These are phyloP conservation scores for Amanita fuliginea DNA, from an alignment of 768 basidiomycete species.

Conservation along the genomic window DNA sequence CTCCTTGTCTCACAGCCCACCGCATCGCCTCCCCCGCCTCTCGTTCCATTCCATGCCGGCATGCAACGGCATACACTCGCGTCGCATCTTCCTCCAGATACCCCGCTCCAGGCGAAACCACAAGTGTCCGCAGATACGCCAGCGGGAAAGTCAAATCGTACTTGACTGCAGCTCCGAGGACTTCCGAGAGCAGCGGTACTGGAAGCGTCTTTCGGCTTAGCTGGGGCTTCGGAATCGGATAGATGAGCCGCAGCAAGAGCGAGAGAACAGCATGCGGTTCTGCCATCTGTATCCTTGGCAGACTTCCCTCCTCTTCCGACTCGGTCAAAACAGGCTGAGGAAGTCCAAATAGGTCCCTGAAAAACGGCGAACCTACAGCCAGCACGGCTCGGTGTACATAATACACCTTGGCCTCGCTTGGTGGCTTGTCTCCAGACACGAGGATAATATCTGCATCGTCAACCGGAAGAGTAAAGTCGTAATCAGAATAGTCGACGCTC, in stretches of 20 bases:
- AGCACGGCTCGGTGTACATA: conserved; percentile 54
- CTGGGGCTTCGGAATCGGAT: conserved; percentile 46
- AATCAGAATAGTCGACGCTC: background rate
- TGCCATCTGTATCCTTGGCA: conserved; percentile 43
- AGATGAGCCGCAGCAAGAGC: conserved; percentile 46
- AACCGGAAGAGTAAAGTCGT: conserved; percentile 11
- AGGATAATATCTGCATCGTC: conserved; percentile 43
- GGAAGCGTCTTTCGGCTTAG: conserved; percentile 33
- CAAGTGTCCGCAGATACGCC: conserved; percentile 34
- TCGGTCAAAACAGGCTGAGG: conserved; percentile 29
- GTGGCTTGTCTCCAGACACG: conserved; percentile 20
- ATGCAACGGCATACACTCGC: conserved; percentile 64
- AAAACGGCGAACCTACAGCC: conserved; percentile 54
- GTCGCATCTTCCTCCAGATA: conserved; percentile 39
- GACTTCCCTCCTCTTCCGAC: conserved; percentile 11
- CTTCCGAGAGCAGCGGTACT: conserved; percentile 26
- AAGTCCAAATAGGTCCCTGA: conserved; percentile 55
- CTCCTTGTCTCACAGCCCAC: conserved; percentile 33
- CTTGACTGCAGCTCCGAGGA: conserved; percentile 47
- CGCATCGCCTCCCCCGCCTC: conserved; percentile 53
- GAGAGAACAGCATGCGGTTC: conserved; percentile 37
- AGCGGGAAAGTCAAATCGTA: conserved; percentile 47
- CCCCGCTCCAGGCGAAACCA: conserved; percentile 28
- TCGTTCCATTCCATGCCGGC: conserved; percentile 50
- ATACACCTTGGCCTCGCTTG: conserved; percentile 34